Conservation (phyloP, 495 filamentous ascomycete species). For the Beverwykella pulmonaria region DNA sequence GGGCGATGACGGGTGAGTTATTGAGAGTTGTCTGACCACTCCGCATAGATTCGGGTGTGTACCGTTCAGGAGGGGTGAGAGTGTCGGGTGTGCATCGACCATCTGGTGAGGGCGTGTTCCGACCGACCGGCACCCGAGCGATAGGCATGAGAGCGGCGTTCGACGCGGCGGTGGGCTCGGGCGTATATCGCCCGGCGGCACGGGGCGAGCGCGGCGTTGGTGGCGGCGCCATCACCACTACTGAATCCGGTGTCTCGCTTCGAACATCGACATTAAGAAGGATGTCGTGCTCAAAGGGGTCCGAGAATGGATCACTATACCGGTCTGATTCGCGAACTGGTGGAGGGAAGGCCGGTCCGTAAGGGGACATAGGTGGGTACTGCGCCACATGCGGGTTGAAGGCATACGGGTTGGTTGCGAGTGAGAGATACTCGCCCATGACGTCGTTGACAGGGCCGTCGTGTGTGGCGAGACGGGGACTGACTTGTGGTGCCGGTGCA, state of each 20-base stretch:
- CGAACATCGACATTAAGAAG: constrained; percentile 22
- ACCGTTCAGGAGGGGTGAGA: background rate
- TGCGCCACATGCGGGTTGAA: constrained; percentile 13
- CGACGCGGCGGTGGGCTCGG: background rate
- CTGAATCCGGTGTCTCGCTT: constrained; percentile 27
- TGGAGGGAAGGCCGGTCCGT: constrained; percentile 1
- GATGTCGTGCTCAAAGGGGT: constrained; percentile 27
- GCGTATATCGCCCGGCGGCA: background rate
- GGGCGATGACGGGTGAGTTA: background rate
- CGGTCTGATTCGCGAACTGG: constrained; percentile 5
- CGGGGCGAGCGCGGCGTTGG: constrained; percentile 18
- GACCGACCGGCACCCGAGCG: background rate
- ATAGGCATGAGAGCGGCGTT: background rate
- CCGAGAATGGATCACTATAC: constrained; percentile 15
- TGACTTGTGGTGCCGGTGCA: constrained; percentile 9
- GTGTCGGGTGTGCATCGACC: constrained; percentile 3
- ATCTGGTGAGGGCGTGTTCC: background rate
- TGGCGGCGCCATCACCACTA: constrained; percentile 23
- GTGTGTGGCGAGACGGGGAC: constrained; percentile 9
- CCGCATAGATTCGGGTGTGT: background rate
- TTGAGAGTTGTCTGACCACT: background rate
- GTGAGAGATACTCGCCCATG: constrained; percentile 3
- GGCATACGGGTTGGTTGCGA: constrained; percentile 22
- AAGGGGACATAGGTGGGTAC: constrained; percentile 32
- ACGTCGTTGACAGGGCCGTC: background rate